phyloP scores from a whole-genome alignment of 306 rosid genomes.

The Carpinus fangiana region DNA sequence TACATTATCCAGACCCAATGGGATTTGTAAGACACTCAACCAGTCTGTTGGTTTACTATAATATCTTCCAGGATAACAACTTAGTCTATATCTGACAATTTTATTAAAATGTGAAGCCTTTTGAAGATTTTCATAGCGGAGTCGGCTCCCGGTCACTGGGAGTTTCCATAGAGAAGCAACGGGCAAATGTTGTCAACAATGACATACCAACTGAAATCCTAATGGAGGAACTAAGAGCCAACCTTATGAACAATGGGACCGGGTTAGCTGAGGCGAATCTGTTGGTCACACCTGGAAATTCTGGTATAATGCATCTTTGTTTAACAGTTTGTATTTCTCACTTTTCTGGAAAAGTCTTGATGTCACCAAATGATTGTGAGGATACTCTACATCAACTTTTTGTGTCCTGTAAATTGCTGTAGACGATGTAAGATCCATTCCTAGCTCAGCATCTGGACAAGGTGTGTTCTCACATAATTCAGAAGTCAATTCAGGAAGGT shows the following conservation, averaged over 20 bases:
- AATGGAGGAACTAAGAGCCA: slow-evolving; percentile 41
- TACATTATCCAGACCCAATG: slow-evolving; percentile 36
- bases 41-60: slow-evolving; percentile 19
- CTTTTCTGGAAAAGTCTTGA: slow-evolving; percentile 14
- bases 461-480: slow-evolving; percentile 40
- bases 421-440: slow-evolving; percentile 37
- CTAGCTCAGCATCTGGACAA: slow-evolving; percentile 64
- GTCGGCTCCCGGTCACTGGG: slow-evolving; percentile 38
- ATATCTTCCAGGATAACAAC: slow-evolving; percentile 9
- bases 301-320: slow-evolving; percentile 45
- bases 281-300: slow-evolving; percentile 46
- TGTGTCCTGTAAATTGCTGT: slow-evolving; percentile 35
- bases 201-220: slow-evolving; percentile 24
- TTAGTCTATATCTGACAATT: slow-evolving; percentile 24
- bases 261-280: slow-evolving; percentile 41
- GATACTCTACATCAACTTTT: slow-evolving; percentile 13
- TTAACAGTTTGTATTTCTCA: slow-evolving; percentile 1
- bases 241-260: slow-evolving; percentile 34
- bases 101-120: slow-evolving; percentile 46
- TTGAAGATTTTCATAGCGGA: slow-evolving; percentile 53
- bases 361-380: slow-evolving; percentile 11
- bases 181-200: slow-evolving; percentile 26
- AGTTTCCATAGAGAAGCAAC: slow-evolving; percentile 41
- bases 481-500: slow-evolving; percentile 57
- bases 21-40: slow-evolving; percentile 44